Conservation (phyloP, 176 grass and related monocot genomes). For the Oryza australiensis region DNA sequence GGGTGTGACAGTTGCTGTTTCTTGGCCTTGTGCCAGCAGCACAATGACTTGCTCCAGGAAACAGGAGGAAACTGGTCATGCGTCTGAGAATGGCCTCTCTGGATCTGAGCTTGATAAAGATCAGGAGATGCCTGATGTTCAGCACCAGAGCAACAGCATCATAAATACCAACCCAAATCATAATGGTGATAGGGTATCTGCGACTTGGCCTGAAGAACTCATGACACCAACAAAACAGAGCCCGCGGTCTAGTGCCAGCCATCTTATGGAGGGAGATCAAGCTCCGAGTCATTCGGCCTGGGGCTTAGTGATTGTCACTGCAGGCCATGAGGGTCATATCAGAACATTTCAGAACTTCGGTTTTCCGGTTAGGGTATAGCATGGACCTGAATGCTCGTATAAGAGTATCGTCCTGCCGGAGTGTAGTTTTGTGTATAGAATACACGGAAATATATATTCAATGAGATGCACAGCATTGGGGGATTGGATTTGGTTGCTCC, state of each 20-base stretch:
- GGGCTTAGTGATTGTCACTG: constrained; percentile 88
- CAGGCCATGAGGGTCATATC: constrained; percentile 71
- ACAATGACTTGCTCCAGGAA: constrained; percentile 30
- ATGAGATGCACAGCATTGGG: constrained; percentile 28
- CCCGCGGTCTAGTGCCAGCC: constrained; percentile 32
- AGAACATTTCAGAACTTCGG: constrained; percentile 98
- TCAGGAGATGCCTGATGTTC: constrained; percentile 27
- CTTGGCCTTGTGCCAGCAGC: constrained; percentile 58
- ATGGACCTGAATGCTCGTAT: constrained; percentile 23
- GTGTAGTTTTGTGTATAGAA: constrained; percentile 55
- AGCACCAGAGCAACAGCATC: constrained; percentile 18
- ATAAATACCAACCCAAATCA: constrained; percentile 39
- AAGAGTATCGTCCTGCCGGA: constrained; percentile 27
- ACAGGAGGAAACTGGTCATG: constrained; percentile 22
- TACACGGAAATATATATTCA: constrained; percentile 45
- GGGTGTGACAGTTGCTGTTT: constrained; percentile 74
- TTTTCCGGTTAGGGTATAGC: constrained; percentile 74
- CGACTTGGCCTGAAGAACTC: constrained; percentile 91
- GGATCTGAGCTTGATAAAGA: constrained; percentile 21
- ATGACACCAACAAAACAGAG: constrained; percentile 55
- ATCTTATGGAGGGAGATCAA: constrained; percentile 25
- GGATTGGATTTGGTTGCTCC: constrained; percentile 37
- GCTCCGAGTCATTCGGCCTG: constrained; percentile 57
- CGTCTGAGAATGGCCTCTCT: constrained; percentile 25
- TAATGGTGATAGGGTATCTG: constrained; percentile 48